Conservation (phyloP, 768 basidiomycete species). For the Termitomyces bulborhizus region DNA sequence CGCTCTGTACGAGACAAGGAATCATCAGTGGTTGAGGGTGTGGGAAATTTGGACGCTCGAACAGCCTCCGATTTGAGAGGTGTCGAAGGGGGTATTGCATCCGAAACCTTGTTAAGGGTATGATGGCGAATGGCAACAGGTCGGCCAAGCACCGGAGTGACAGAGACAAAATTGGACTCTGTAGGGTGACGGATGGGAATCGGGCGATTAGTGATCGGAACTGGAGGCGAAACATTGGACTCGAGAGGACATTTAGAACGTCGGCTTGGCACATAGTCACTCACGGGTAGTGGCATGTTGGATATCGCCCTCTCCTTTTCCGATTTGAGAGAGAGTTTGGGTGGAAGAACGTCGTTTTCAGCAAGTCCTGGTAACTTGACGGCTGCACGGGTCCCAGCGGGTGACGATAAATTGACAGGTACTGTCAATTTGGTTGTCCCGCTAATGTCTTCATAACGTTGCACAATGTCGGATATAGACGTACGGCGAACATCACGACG, state of each 20-base stretch:
- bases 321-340: neutral
- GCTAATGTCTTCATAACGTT: constrained; percentile 69
- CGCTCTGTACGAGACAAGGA: constrained; percentile 15
- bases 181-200: constrained; percentile 2
- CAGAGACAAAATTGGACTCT: neutral
- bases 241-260: constrained; percentile 8
- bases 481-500: constrained; percentile 49
- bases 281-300: constrained; percentile 1
- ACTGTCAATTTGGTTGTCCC: constrained; percentile 25
- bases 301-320: constrained; percentile 6
- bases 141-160: neutral
- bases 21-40: constrained; percentile 15
- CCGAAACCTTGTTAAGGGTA: constrained; percentile 11
- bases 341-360: constrained; percentile 10
- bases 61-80: constrained; percentile 23
- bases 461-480: constrained; percentile 85
- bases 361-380: constrained; percentile 5
- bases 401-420: constrained; percentile 22
- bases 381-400: constrained; percentile 19
- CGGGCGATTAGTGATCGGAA: neutral
- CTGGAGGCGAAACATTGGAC: neutral
- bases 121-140: constrained; percentile 10
- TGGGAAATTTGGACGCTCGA: constrained; percentile 11
- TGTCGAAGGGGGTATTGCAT: constrained; percentile 18
- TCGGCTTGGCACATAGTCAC: constrained; percentile 5